Base-by-base conservation (phyloP, 1,139 yeast species). In the Yamadazyma siamensis region DNA sequence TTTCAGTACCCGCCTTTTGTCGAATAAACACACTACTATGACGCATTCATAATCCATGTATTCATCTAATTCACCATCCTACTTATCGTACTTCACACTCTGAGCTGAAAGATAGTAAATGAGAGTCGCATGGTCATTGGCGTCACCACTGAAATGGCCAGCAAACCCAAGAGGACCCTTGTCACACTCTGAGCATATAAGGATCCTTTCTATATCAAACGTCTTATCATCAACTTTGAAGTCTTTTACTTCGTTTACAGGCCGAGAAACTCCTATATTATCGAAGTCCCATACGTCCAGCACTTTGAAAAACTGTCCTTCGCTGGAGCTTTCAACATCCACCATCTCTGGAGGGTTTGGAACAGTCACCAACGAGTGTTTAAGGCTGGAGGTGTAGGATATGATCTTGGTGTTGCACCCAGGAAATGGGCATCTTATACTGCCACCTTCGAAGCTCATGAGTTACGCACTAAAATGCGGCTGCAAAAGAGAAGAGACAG, bases 201-300 rank as follows among this genome's bases (percentile, higher is more conserved):
- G 54, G 29, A 73, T 61, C 31, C 83, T 56, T 29, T 67, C 69
- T 13, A 78, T 56, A 16, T 59, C 57, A n/a, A 59, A 49, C 3
- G 49, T 38, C 11, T 41, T 44, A 6, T 33, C 43, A 29, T 40
- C 43, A 2, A 44, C 27, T 15, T 30, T 29, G 19, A 43, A 40
- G 13, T 34, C 36, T 27, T 47, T 34, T 24, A 54, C 43, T 8
- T 44, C 42, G 3, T 50, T 50, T 11, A 52, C 39, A 16, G 77
- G 68, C 49, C 68, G 62, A 2, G 88, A 79, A 3, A 82, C 91
- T 1, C 87, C 89, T 27, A 82, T 72, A 46, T 82, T 82, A 43
- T 81, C 89, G 44, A 82, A 82, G 41, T 76, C 82, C 89, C 89
- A 82, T 36, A 78, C 77, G 44, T 81, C 85, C 4, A 58, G 47